Evolutionary conservation across 148 eudicot genomes (phyloP), one percentile per base, ranked within the genome.

Genomic region (Silene latifolia): DNA sequence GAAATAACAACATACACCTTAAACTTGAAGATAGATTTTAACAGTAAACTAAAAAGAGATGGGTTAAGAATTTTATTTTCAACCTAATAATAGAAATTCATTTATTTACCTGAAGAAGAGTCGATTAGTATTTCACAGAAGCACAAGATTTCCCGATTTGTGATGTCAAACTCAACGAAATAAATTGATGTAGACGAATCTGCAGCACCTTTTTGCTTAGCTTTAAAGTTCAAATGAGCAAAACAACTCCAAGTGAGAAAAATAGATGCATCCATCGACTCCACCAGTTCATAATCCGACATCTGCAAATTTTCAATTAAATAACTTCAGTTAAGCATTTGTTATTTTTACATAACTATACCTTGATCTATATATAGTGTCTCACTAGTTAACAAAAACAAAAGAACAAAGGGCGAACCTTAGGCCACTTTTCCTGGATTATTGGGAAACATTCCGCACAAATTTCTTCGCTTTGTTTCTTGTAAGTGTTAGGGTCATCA

Each of bases 151-250:
- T 65, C 11, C 8, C 12, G 2, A 10, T 65, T 35, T 15, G 7
- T 14, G 4, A 35, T 6, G 3, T 25, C 69, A 14, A 10, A 4
- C 46, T 65, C 69, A 27, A 7, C 69, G 29, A 29, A 65, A 35
- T 65, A 65, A 14, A 11, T 32, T 24, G 44, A 25, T 27, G 25
- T 17, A 17, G 68, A 64, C 2, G 68, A 64, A 64, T 64, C 68
- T 12, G 10, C 44, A 25, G 42, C 68, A 64, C 25, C 42, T 27
- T 64, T 64, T 5, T 11, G 68, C 68, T 64, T 64, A 64, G 68
- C 68, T 64, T 64, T 64, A 9, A 64, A 64, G 68, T 64, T 64
- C 68, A 64, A 29, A 47, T 64, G 68, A 64, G 18, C 68, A 25
- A 32, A 62, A 62, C 7, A 7, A 62, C 35, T 23, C 18, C 62